phyloP scores from a whole-genome alignment of 495 filamentous ascomycete species.

The Penicillium mononematosum region DNA sequence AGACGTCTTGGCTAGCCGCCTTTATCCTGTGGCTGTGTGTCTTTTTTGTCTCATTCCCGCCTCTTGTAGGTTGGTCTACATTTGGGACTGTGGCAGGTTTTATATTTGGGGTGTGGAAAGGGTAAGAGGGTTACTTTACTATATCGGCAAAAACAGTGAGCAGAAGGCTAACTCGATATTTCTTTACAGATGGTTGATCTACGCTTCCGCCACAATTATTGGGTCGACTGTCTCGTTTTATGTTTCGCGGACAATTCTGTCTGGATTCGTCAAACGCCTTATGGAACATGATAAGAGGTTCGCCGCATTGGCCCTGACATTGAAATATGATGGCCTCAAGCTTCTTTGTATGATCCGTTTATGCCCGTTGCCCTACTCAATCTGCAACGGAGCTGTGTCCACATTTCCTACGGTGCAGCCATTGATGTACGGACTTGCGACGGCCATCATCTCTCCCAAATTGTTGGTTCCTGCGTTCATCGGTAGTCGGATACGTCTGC shows the following conservation, averaged over 20 bases:
- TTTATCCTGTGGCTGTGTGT: conserved; percentile 75
- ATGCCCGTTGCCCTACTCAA: conserved; percentile 90
- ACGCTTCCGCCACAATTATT: conserved; percentile 71
- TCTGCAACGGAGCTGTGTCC: conserved; percentile 90
- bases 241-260: conserved; percentile 72
- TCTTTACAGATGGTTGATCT: conserved; percentile 68
- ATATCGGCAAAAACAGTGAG: neutral
- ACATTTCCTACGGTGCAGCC: conserved; percentile 87
- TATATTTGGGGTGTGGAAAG: conserved; percentile 88
- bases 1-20: conserved; percentile 66
- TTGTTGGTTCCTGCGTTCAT: conserved; percentile 92
- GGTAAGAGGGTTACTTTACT: conserved; percentile 46
- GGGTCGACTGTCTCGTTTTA: conserved; percentile 79
- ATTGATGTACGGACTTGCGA: conserved; percentile 74
- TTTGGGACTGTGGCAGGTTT: conserved; percentile 86
- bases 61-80: conserved; percentile 85
- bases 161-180: conserved; percentile 8
- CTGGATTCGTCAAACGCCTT: conserved; percentile 71
- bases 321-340: conserved; percentile 81
- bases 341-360: conserved; percentile 89
- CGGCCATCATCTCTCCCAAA: conserved; percentile 75
- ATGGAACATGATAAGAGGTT: conserved; percentile 81
- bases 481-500: conserved; percentile 64
- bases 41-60: conserved; percentile 81
- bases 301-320: conserved; percentile 63